Evolutionary conservation across 495 filamentous ascomycete species (phyloP), one percentile per base, ranked within the genome.

Genomic region (Aspergillus asperescens): DNA sequence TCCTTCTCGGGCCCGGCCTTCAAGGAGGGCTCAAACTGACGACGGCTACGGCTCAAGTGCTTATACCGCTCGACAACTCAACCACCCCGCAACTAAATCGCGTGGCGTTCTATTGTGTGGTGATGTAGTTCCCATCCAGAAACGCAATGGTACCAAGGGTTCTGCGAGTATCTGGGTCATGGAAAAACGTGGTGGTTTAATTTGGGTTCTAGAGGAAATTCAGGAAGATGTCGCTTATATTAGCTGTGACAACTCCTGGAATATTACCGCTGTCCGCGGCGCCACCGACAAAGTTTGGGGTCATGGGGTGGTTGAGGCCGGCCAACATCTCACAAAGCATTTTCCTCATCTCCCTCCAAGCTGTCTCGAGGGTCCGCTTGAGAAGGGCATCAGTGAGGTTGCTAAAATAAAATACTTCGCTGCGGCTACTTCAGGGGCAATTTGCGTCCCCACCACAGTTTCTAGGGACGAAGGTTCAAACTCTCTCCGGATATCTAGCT

Each of bases 151-250:
- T 7, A 79, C 84, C 15, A 90, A 84, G 0, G 93, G 94, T 1
- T 87, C 91, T 29, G 93, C 93, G 29, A 96, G 90, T 64, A 73
- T 98, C 25, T 98, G 93, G 93, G 93, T 97, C 0, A 97, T 96
- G 73, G 93, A 98, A 67, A 98, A 98, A 65, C 80, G 81, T 37
- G 88, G 90, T 39, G 90, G 91, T 6, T 66, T 98, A 42, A 96
- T 98, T 47, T 98, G 93, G 93, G 93, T 98, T 13, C 64, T 98
- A 4, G 93, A 98, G 69, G 93, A 98, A 67, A 96, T 98, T 47
- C 89, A 89, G 48, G 93, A 98, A 72, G 90, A 98, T 63, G 83
- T 92, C 29, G 90, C 87, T 23, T 77, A 77, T 49, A 59, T 98
- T 8, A 77, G 65, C 22, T 77, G 90, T 20, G 89, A 92, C 60